Percentiles rank a stretch among this genome's conserved stretches.
These are phyloP conservation scores for Hericium erinaceus DNA, from an alignment of 768 basidiomycete species.

Conservation along the genomic window DNA sequence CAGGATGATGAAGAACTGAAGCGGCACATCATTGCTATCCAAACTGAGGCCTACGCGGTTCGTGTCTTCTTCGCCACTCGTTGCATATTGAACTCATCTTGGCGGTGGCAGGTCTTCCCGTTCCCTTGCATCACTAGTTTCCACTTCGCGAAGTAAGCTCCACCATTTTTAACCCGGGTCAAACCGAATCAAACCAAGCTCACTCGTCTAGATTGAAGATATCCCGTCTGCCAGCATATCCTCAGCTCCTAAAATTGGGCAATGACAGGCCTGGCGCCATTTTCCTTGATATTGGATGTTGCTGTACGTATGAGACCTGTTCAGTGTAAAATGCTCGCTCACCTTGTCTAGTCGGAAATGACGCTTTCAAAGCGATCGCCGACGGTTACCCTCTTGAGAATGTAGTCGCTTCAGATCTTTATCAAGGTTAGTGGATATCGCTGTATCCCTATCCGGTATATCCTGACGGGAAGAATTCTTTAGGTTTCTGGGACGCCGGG, in stretches of 20 bases:
- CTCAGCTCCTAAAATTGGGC: slow-evolving; percentile 26
- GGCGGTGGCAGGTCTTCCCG: slow-evolving; percentile 17
- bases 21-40: slow-evolving; percentile 20
- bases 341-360: slow-evolving; percentile 30
- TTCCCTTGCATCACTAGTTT: slow-evolving; percentile 24
- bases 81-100: background rate
- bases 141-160: slow-evolving; percentile 14
- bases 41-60: slow-evolving; percentile 22
- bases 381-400: slow-evolving; percentile 36
- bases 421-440: slow-evolving; percentile 20
- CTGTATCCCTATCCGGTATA: background rate
- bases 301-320: slow-evolving; percentile 24
- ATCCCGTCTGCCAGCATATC: slow-evolving; percentile 17
- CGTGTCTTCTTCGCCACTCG: background rate
- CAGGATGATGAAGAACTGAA: slow-evolving; percentile 21
- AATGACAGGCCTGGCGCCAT: slow-evolving; percentile 27
- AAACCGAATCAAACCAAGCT: background rate
- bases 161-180: no score
- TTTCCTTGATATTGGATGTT: slow-evolving; percentile 37
- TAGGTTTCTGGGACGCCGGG: slow-evolving; percentile 55
- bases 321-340: background rate
- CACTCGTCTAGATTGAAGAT: slow-evolving; percentile 16
- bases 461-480: background rate
- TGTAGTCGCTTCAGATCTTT: slow-evolving; percentile 30
- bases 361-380: slow-evolving; percentile 29